Conservation (phyloP, 1,139 yeast genomes). For the Meyerozyma guilliermondii region DNA sequence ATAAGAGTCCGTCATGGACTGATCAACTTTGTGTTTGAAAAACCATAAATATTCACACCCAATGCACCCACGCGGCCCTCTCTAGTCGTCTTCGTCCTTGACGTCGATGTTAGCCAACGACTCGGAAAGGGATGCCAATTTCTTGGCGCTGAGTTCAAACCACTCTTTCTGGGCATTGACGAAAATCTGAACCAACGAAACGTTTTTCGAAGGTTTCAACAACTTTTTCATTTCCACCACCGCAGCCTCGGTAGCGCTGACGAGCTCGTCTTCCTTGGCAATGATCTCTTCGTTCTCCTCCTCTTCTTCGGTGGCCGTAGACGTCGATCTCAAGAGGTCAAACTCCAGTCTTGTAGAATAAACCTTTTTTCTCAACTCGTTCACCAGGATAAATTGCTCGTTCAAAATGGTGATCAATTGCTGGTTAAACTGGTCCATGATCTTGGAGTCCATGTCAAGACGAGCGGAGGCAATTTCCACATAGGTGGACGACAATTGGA, state of each 20-base stretch:
- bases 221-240: conserved; percentile 72
- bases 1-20: not conserved
- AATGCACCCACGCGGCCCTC: not conserved
- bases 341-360: conserved; percentile 65
- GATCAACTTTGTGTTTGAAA: not conserved
- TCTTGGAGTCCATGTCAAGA: conserved; percentile 59
- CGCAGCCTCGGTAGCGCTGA: conserved; percentile 68
- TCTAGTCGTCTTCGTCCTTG: conserved; percentile 25
- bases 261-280: conserved; percentile 70
- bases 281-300: conserved; percentile 52
- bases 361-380: conserved; percentile 59
- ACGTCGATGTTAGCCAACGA: conserved; percentile 32
- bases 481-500: conserved; percentile 54
- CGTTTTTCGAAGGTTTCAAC: conserved; percentile 60
- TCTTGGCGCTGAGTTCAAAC: conserved; percentile 46
- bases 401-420: conserved; percentile 49
- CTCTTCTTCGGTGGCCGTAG: conserved; percentile 23
- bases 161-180: conserved; percentile 65
- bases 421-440: conserved; percentile 51
- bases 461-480: conserved; percentile 57
- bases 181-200: conserved; percentile 57
- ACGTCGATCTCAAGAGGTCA: conserved; percentile 54
- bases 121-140: conserved; percentile 26
- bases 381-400: conserved; percentile 56
- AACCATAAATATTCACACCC: not conserved